Conservation (phyloP, 2,329 filamentous ascomycete species). For the Arthrobotrys musiformis region DNA sequence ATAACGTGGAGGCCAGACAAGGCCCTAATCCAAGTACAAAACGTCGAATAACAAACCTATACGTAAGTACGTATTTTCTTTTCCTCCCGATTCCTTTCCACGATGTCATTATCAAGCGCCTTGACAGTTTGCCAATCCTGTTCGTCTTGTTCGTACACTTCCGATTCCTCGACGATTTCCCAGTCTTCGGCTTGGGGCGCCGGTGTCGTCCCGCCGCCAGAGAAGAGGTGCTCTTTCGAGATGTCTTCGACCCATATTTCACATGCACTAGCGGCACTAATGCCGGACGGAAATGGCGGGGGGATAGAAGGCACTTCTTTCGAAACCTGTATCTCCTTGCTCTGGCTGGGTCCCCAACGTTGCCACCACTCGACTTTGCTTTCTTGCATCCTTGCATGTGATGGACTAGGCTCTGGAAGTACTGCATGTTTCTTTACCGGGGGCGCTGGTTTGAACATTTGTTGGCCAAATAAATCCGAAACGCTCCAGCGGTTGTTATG, state of each 20-base stretch:
- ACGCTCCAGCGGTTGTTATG: too few species aligned
- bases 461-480: background rate
- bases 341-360: background rate
- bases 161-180: slow-evolving; percentile 37
- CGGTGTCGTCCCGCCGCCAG: background rate
- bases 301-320: background rate
- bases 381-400: background rate
- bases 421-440: background rate
- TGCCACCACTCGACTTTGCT: background rate
- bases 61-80: background rate
- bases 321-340: background rate
- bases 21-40: too few species aligned
- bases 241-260: slow-evolving; percentile 27
- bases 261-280: background rate
- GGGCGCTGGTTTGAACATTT: too few species aligned
- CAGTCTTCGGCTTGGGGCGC: background rate
- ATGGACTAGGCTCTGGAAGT: background rate
- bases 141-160: slow-evolving; percentile 46
- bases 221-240: background rate
- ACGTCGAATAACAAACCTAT: background rate
- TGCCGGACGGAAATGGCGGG: slow-evolving; percentile 1
- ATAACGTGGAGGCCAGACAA: background rate
- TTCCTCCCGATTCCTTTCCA: background rate
- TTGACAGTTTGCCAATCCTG: slow-evolving; percentile 30
- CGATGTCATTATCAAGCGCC: slow-evolving; percentile 31